Conservation (phyloP, 2,329 filamentous ascomycete species). For the Tolypocladium capitatum region DNA sequence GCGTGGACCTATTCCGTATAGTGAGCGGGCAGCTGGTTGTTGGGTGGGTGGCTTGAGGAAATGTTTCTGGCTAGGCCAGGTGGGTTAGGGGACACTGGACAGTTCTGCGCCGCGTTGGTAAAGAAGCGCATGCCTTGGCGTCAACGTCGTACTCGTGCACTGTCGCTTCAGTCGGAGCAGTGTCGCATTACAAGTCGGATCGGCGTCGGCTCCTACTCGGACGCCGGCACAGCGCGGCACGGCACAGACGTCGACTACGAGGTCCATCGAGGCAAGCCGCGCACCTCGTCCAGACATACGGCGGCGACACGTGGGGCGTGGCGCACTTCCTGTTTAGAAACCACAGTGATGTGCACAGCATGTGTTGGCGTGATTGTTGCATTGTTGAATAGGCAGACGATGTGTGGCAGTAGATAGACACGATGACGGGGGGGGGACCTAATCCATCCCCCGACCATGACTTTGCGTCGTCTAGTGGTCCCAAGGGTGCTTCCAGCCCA, state of each 20-base stretch:
- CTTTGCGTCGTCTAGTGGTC: conserved; percentile 48
- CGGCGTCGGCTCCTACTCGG: not conserved
- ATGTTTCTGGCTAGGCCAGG: no score
- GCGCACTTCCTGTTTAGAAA: conserved; percentile 55
- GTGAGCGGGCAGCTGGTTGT: no score
- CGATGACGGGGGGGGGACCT: not conserved
- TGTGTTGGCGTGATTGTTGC: not conserved
- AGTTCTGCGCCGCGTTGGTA: no score
- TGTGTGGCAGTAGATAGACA: not conserved
- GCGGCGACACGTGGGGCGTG: conserved; percentile 56
- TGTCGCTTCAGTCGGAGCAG: not conserved
- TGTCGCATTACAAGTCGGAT: not conserved
- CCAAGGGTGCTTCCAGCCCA: conserved; percentile 96
- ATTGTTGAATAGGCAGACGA: not conserved
- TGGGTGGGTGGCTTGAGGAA: no score
- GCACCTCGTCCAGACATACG: no score
- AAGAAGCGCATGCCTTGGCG: not conserved
- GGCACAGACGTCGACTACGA: no score
- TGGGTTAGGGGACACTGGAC: not conserved
- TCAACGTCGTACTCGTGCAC: not conserved
- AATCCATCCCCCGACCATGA: not conserved
- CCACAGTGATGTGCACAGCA: conserved; percentile 6
- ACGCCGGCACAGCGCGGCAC: not conserved
- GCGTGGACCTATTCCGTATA: not conserved
- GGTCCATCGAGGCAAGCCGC: no score